phyloP scores from a whole-genome alignment of 495 filamentous ascomycete species.

The Rhizodiscina lignyota region DNA sequence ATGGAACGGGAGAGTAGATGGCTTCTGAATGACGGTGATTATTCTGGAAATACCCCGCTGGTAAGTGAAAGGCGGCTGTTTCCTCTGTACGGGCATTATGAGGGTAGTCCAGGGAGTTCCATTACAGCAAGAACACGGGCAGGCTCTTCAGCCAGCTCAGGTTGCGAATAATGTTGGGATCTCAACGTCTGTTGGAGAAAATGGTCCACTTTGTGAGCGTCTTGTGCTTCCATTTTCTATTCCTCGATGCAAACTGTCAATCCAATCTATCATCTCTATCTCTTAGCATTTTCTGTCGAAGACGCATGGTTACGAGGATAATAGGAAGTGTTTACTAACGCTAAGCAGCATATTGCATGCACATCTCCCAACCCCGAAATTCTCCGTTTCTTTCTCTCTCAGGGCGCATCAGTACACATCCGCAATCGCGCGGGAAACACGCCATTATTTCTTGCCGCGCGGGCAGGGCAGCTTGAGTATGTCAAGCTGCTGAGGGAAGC shows the following conservation, averaged over 20 bases:
- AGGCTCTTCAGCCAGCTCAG: no score
- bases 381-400: constrained; percentile 50
- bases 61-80: constrained; percentile 25
- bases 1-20: constrained; percentile 47
- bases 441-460: constrained; percentile 61
- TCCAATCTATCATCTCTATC: no score
- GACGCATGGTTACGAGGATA: no score
- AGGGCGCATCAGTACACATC: constrained; percentile 75
- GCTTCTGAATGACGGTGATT: constrained; percentile 65
- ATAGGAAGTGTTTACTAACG: no score
- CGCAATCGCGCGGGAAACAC: constrained; percentile 70
- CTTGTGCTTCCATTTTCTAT: no score
- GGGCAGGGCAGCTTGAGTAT: constrained; percentile 41
- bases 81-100: no score
- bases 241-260: no score
- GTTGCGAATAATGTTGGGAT: no score
- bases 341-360: constrained; percentile 45
- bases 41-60: constrained; percentile 78
- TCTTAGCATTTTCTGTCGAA: no score
- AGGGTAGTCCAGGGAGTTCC: no score
- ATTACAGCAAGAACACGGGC: constrained; percentile 1
- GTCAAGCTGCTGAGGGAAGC: constrained; percentile 48
- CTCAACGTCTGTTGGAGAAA: no score
- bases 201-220: no score
- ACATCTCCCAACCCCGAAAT: constrained; percentile 42